Evolutionary conservation across 352 stramenopile species (phyloP).

Genomic region (Pseudoperonospora humuli): DNA sequence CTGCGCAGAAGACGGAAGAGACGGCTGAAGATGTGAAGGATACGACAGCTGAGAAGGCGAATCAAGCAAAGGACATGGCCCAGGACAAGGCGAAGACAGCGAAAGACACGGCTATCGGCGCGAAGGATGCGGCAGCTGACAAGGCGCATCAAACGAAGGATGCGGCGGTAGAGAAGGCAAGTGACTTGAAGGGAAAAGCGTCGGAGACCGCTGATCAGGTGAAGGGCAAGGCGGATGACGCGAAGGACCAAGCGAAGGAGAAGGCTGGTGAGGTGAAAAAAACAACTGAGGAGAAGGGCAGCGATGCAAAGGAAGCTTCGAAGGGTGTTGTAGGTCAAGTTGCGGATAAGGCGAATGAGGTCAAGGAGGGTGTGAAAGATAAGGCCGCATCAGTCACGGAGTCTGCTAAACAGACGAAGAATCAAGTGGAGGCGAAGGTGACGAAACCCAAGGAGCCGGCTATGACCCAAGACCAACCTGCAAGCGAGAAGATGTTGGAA

Average conservation of each 20-base stretch:
- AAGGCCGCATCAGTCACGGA: constrained; percentile 5
- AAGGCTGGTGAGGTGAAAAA: constrained; percentile 17
- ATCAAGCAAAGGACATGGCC: constrained; percentile 3
- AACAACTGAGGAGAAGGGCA: constrained; percentile 15
- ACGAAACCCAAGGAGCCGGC: constrained; percentile 19
- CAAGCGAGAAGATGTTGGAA: constrained; percentile 10
- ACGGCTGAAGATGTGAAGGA: constrained; percentile 11
- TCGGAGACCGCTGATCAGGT: neutral
- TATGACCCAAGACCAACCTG: constrained; percentile 8
- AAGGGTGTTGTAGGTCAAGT: constrained; percentile 6
- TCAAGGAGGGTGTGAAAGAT: constrained; percentile 18
- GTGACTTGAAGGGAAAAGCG: neutral
- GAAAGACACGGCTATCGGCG: neutral
- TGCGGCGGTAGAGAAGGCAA: neutral
- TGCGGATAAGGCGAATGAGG: constrained; percentile 2
- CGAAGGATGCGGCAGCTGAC: neutral
- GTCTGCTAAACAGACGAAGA: constrained; percentile 5
- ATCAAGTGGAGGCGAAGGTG: constrained; percentile 3
- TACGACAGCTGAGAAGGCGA: constrained; percentile 8
- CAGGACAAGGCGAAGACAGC: constrained; percentile 10
- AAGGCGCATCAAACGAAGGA: neutral
- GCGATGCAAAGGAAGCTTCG: constrained; percentile 12
- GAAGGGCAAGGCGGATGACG: neutral
- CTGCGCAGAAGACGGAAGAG: constrained; percentile 15
- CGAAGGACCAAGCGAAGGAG: constrained; percentile 1